phyloP scores from a whole-genome alignment of 2,329 filamentous ascomycete genomes.

The Akanthomyces lecanii region DNA sequence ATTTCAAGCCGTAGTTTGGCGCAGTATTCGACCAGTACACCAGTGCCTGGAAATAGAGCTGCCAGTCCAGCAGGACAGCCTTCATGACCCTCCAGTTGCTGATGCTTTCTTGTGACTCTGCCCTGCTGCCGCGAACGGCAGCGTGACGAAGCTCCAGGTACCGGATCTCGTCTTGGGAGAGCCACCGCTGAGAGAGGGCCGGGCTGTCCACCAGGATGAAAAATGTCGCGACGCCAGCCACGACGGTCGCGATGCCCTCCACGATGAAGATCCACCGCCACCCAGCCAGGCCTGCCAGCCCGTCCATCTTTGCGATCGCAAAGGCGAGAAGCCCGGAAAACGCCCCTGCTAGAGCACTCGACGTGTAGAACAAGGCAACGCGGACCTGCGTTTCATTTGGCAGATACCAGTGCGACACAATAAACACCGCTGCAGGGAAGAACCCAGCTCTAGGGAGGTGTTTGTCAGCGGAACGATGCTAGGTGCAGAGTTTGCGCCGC shows the following conservation, averaged over 20 bases:
- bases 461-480: neutral
- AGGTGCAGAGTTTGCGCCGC: neutral
- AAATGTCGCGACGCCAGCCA: slow-evolving; percentile 34
- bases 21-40: neutral
- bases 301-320: slow-evolving; percentile 23
- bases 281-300: slow-evolving; percentile 45
- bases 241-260: slow-evolving; percentile 39
- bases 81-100: slow-evolving; percentile 24
- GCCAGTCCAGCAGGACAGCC: slow-evolving; percentile 25
- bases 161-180: slow-evolving; percentile 33
- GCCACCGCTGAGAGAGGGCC: slow-evolving; percentile 30
- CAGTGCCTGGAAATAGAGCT: slow-evolving; percentile 24
- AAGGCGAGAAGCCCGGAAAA: slow-evolving; percentile 36
- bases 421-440: slow-evolving; percentile 28
- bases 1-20: slow-evolving; percentile 24
- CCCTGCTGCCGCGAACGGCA: neutral
- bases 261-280: slow-evolving; percentile 48
- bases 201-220: slow-evolving; percentile 43
- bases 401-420: slow-evolving; percentile 29
- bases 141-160: slow-evolving; percentile 26
- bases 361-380: slow-evolving; percentile 27
- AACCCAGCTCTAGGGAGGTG: slow-evolving; percentile 22
- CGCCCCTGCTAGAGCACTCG: slow-evolving; percentile 39
- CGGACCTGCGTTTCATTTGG: slow-evolving; percentile 25
- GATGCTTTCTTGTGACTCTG: too few species aligned